Base-by-base conservation (phyloP, 116 monocot species). In the Trichopus zeylanicus region DNA sequence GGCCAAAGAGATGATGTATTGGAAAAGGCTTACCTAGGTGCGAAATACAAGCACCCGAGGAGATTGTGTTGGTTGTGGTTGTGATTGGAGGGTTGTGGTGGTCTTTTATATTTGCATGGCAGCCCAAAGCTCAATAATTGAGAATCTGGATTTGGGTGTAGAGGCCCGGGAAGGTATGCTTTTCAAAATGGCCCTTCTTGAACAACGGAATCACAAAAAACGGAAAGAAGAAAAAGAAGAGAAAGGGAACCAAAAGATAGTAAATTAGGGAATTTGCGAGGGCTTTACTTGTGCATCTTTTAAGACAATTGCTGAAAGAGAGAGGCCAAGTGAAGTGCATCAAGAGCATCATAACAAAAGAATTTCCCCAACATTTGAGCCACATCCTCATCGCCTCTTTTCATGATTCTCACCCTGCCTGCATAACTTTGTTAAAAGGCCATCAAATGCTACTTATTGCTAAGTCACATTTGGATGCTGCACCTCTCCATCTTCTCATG, bases 181-280 rank as follows among this genome's bases (percentile, higher is more conserved):
- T 6, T 57, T 52, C 67, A 42, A n/a, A n/a, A 33, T 51, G 46
- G 62, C 34, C 27, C 22, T 72, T 34, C 63, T 70, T 67, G 73
- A 72, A 72, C 46, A 46, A 69, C 64, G 76, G 72, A 65, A 75
- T 76, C 76, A 69, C 74, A 64, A 33, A 76, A 59, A 67, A 68
- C 63, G 56, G 65, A 61, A 75, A 65, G 63, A 60, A 61, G 64
- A 16, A 76, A 75, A 69, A 76, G 72, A 76, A 80, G 51, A 32
- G 51, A 39, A 26, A 27, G 48, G 3, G 51, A 18, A 55, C 8
- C 8, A 24, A 49, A 24, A 20, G 19, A 49, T 8, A 23, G 53
- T 6, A 24, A 57, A 30, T 13, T 55, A 56, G 25, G 47, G 64
- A 72, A 46, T 60, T 65, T 70, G 59, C 70, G 63, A 28, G 22